Base-by-base conservation (phyloP, 306 rosid species). In the Chamaecrista fasciculata region DNA sequence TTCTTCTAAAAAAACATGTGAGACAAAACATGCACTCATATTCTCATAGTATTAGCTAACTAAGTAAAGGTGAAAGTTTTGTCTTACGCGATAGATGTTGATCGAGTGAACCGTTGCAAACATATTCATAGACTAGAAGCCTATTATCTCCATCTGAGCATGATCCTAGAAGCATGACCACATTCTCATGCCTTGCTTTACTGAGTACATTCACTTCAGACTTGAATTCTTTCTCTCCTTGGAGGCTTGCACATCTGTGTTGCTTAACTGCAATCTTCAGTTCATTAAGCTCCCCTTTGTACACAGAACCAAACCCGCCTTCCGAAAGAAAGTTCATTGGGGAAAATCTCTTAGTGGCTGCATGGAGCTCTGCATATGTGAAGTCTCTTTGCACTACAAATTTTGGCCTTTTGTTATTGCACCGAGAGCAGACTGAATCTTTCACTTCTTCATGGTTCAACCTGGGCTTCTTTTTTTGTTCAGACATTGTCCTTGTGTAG, bases 261-360 rank as follows among this genome's bases (percentile, higher is more conserved):
- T 76, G 89, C 76, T 91, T 91, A 34, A 91, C 95, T 33, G 92
- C 95, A 74, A 91, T 82, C 62, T 74, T 82, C 9, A 82, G 2
- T 25, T 91, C 95, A 33, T 61, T 2, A 1, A 86, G 44, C 66
- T 50, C 66, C 10, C 95, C 95, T 66, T 11, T 84, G 57, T 48
- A 91, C 21, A 88, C 97, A 25, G 83, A 73, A 62, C 97, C 95
- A 72, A 86, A 88, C 24, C 97, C 97, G n/a, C 97, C 97, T 86
- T 91, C 95, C 15, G 95, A 88, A 1, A 91, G 52, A 74, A 47
- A 91, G 43, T 86, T 86, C 42, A 33, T 71, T 0, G 3, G 2
- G 2, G 92, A 81, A 73, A 91, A 86, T 1, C 87, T 78, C 5
- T 55, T 29, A 28, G 97, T 91, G 43, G 92, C 89, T 34, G 63